These are phyloP conservation scores for Lichtheimia hyalospora DNA, from an alignment of 371 early-diverging fungal genomes.

Conservation along the genomic window DNA sequence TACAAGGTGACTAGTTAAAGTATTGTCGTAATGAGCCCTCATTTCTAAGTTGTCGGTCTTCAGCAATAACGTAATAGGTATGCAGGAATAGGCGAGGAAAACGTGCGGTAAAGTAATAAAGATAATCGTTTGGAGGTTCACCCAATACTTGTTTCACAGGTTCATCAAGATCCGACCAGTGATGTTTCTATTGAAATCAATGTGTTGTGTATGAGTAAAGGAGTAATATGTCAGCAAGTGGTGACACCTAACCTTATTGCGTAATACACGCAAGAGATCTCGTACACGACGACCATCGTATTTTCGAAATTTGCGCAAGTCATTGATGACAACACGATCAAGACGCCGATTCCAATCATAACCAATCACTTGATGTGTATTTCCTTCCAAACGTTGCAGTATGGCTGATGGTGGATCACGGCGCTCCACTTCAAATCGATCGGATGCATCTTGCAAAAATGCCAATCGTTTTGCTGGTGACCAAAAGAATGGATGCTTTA, in stretches of 20 bases:
- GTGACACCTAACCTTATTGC: conserved; percentile 78
- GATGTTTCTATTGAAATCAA: conserved; percentile 72
- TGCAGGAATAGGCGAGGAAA: conserved; percentile 90
- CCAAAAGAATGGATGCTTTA: conserved; percentile 97
- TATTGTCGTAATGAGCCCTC: conserved; percentile 72
- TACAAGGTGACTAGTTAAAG: conserved; percentile 37
- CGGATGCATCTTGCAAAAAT: conserved; percentile 94
- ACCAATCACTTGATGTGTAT: conserved; percentile 63
- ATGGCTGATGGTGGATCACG: conserved; percentile 70
- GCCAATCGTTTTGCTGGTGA: conserved; percentile 73
- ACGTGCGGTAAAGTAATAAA: conserved; percentile 85
- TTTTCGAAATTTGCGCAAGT: conserved; percentile 87
- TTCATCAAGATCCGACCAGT: conserved; percentile 90
- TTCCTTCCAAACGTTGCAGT: conserved; percentile 64
- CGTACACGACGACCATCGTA: conserved; percentile 85
- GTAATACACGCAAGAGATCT: conserved; percentile 88
- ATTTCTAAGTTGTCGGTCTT: conserved; percentile 48
- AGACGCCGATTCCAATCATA: conserved; percentile 84
- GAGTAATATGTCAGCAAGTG: no score
- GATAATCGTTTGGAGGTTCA: conserved; percentile 83
- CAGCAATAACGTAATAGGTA: conserved; percentile 62
- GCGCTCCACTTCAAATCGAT: conserved; percentile 89
- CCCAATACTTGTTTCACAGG: conserved; percentile 81
- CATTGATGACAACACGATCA: conserved; percentile 75
- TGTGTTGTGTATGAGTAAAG: neutral